Evolutionary conservation across 192 early-diverging fungal species (phyloP), one percentile per base, ranked within the genome.

Genomic region (Coemansia interrupta): DNA sequence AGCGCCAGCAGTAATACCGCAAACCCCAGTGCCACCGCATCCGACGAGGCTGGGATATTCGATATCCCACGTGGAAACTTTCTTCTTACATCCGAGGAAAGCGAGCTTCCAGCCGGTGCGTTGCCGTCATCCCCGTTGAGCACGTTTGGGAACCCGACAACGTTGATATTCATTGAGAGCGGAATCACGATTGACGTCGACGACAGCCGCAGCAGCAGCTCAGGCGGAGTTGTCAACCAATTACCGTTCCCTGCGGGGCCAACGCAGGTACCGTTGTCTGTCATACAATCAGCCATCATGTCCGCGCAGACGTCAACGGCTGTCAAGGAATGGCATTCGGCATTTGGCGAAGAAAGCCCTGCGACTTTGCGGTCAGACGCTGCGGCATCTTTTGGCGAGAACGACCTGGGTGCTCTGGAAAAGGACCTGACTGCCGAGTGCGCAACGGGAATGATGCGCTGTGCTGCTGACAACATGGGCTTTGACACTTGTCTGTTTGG

Each of bases 401-500:
- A 36, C 32, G 32, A 36, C 43, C 43, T 45, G 19, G 43, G 15
- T 45, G 43, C 19, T 45, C 17, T 45, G 19, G 43, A 13, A n/a
- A 20, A 17, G 28, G 18, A 30, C 4, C 24, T 20, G 5, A 54
- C 32, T 10, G 20, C 17, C 5, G 32, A 19, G 29, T 73, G 71
- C 38, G 11, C 23, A 1, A 36, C 28, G 0, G 72, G 72, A 3
- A 41, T 32, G 29, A 28, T 75, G 45, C 57, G 72, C 9, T 75
- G 72, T 43, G 51, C 43, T 3, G 4, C 15, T 2, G 66, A 54
- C 4, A 54, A 36, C 5, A 10, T 11, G 17, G 6, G 45, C 5
- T 75, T 75, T 23, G 72, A 75, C 42, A 75, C 72, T 8, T 75
- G 72, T 14, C 53, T 75, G n/a, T 56, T 54, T 66, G 66, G 66